A percentile compares a stretch with the other conserved stretches of the same genome.
Evolutionary conservation across 441 rosid genomes (phyloP).

Genomic region (Hura crepitans): DNA sequence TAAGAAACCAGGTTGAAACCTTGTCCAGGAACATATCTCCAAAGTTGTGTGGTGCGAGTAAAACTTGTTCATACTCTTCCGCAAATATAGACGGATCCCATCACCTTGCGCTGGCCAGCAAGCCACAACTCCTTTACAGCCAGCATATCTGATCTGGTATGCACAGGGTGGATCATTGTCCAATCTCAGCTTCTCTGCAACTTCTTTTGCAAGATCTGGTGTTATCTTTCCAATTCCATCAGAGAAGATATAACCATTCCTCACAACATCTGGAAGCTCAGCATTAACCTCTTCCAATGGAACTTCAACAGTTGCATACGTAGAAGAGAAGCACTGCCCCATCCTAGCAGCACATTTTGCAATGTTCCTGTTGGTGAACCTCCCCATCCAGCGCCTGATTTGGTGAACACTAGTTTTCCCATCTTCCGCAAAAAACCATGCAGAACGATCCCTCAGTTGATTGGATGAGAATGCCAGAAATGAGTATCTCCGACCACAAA

Average conservation of each 20-base stretch:
- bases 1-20: constrained; percentile 90
- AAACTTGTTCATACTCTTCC: constrained; percentile 80
- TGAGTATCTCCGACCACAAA: constrained; percentile 74
- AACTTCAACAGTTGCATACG: constrained; percentile 80
- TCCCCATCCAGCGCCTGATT: constrained; percentile 81
- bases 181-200: constrained; percentile 63
- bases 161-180: constrained; percentile 60
- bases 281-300: constrained; percentile 39
- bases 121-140: constrained; percentile 93
- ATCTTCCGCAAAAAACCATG: constrained; percentile 90
- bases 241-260: constrained; percentile 62
- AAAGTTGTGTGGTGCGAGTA: constrained; percentile 53
- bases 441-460: constrained; percentile 87
- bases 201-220: constrained; percentile 76
- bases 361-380: constrained; percentile 48
- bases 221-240: constrained; percentile 88
- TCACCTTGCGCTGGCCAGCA: constrained; percentile 74
- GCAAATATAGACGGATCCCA: constrained; percentile 56
- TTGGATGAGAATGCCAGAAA: constrained; percentile 92
- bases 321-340: constrained; percentile 95
- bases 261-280: constrained; percentile 54
- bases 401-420: constrained; percentile 36
- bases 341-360: constrained; percentile 97
- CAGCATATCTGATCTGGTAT: constrained; percentile 90
- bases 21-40: constrained; percentile 93